These are phyloP conservation scores for Colletotrichum cereale DNA, from an alignment of 2,329 filamentous ascomycete species.

Conservation along the genomic window DNA sequence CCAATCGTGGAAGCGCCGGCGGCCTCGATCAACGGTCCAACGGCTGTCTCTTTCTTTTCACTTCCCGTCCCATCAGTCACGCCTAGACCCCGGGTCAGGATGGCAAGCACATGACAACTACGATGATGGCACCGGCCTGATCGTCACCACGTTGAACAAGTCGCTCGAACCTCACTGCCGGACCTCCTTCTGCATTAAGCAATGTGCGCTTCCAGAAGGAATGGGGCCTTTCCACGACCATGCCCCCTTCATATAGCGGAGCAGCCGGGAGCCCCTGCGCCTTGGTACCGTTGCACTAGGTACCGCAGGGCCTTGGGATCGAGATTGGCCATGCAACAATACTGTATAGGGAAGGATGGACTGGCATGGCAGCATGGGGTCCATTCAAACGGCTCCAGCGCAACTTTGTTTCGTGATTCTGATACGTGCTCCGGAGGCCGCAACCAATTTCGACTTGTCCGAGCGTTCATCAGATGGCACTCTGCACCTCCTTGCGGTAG, in stretches of 20 bases:
- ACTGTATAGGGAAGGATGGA: constrained; percentile 19
- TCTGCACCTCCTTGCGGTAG: constrained; percentile 27
- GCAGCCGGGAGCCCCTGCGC: constrained; percentile 33
- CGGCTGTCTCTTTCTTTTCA: background rate
- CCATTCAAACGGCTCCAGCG: constrained; percentile 39
- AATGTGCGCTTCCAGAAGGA: constrained; percentile 35
- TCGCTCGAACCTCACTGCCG: constrained; percentile 8
- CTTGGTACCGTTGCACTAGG: constrained; percentile 21
- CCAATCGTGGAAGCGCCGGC: background rate
- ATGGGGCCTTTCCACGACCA: constrained; percentile 31
- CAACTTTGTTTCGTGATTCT: constrained; percentile 37
- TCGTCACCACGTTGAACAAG: background rate
- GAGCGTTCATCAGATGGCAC: constrained; percentile 38
- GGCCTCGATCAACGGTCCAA: constrained; percentile 23
- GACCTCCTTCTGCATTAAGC: constrained; percentile 9
- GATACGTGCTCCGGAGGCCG: constrained; percentile 30
- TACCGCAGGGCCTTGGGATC: constrained; percentile 30
- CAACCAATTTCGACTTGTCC: constrained; percentile 35
- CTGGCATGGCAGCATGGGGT: constrained; percentile 13
- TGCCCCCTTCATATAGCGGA: constrained; percentile 34
- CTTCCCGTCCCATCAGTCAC: constrained; percentile 12
- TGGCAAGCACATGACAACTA: constrained; percentile 7
- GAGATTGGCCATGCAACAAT: constrained; percentile 33
- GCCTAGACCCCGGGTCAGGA: constrained; percentile 2
- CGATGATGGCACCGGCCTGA: background rate